Evolutionary conservation across 2,329 filamentous ascomycete genomes (phyloP).

Genomic region (Rugonectria rugulosa): DNA sequence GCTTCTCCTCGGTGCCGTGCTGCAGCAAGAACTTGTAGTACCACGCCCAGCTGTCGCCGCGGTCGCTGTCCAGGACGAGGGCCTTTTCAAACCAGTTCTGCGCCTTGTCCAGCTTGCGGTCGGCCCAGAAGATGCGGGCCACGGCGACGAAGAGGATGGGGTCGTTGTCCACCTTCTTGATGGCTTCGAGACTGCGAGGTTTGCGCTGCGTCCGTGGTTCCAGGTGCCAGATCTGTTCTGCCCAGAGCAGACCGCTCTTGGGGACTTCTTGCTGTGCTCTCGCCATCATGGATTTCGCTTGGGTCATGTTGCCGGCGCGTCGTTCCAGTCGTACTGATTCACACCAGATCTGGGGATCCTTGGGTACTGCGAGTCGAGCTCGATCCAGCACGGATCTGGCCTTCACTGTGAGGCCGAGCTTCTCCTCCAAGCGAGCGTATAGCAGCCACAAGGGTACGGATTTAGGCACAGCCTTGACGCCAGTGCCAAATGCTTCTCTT

Average conservation of each 20-base stretch:
- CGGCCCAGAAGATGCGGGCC: constrained; percentile 94
- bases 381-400: constrained; percentile 93
- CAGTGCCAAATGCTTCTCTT: constrained; percentile 86
- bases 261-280: constrained; percentile 91
- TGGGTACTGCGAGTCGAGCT: constrained; percentile 86
- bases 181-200: constrained; percentile 88
- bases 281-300: constrained; percentile 93
- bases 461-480: constrained; percentile 84
- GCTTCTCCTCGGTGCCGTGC: constrained; percentile 95
- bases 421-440: constrained; percentile 87
- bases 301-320: constrained; percentile 80
- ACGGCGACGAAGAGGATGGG: constrained; percentile 88
- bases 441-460: constrained; percentile 91
- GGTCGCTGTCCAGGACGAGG: constrained; percentile 83
- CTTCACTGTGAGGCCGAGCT: constrained; percentile 82
- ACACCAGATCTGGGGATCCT: constrained; percentile 84
- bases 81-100: constrained; percentile 98
- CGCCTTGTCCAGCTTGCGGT: constrained; percentile 90
- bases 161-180: constrained; percentile 96
- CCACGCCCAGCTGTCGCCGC: constrained; percentile 97
- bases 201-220: constrained; percentile 93
- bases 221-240: constrained; percentile 93
- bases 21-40: constrained; percentile 93
- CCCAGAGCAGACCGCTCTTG: constrained; percentile 86
- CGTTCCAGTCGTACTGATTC: constrained; percentile 95